Evolutionary conservation across 208 protist genomes (phyloP).

Genomic region (Leishmania tropica): DNA sequence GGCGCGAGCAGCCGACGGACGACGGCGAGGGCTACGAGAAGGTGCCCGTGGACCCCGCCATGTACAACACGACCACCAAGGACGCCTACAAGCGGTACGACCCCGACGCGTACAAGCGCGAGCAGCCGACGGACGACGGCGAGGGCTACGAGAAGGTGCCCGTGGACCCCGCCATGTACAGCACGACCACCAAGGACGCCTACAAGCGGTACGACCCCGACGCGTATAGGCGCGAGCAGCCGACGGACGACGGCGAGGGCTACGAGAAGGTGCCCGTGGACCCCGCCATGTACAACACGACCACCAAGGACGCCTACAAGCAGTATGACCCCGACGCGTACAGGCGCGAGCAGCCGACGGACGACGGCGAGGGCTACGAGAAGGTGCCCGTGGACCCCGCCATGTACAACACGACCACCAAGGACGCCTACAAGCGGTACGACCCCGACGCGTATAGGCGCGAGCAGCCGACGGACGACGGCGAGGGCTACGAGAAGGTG

Average conservation of each 20-base stretch:
- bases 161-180: conserved; percentile 35
- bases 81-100: conserved; percentile 33
- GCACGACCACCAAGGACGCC: background rate
- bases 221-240: conserved; percentile 20
- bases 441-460: conserved; percentile 37
- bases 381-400: background rate
- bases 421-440: conserved; percentile 42
- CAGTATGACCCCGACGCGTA: conserved; percentile 24
- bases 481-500: conserved; percentile 6
- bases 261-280: conserved; percentile 13
- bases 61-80: conserved; percentile 24
- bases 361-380: background rate
- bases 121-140: background rate
- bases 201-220: conserved; percentile 30
- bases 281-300: conserved; percentile 27
- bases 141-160: background rate
- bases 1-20: conserved; percentile 6
- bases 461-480: background rate
- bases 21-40: background rate
- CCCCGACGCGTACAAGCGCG: conserved; percentile 22
- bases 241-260: background rate
- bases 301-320: conserved; percentile 10
- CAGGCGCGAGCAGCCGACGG: background rate
- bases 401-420: conserved; percentile 61
- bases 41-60: conserved; percentile 23